Base-by-base conservation (phyloP, 805 yeast genomes). In the Sungouiella blattae region DNA sequence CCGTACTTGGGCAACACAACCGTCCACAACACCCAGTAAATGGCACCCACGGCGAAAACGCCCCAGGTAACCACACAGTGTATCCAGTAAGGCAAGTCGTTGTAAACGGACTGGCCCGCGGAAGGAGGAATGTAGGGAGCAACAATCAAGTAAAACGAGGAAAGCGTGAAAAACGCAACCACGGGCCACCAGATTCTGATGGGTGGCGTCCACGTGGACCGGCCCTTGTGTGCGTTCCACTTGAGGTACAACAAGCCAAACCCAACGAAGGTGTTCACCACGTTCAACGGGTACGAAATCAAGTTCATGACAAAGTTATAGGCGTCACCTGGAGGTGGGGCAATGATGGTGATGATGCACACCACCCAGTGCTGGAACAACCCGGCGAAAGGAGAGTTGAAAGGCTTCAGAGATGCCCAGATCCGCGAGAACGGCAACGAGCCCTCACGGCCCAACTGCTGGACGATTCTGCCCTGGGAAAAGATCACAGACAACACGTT, bases 11-110 rank as follows among this genome's bases (percentile, higher is more conserved):
- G 94, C 46, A 81, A 57, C 1, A 80, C 32, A 39, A 60, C 61
- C 27, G 78, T 69, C 83, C 87, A 80, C 12, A 78, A 52, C 6
- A 78, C 39, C 83, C 87, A 85, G 64, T 83, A 85, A 1, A 71
- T 46, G 24, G 71, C 75, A 43, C 87, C 91, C 32, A 78, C 55
- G 11, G 70, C 82, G 48, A 81, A 80, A 30, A 85, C 69, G 45
- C 83, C 88, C 79, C 87, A 75, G 9, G 88, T 80, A n/a, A 83
- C 86, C 32, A 84, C 93, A 54, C 87, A 80, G 57, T 83, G 89
- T 37, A 80, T 69, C 71, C 78, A 85, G 63, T 85, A 85, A 18
- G 94, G 94, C 50, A 85, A 64, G 32, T 57, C 46, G n/a, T 75
- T 58, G 67, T 85, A 85, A 35, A 85, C 88, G 24, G 72, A 67